Percentiles rank a stretch among this genome's conserved stretches.
Conservation (phyloP, 805 yeast species). For the Monosporozyma aquatica region DNA sequence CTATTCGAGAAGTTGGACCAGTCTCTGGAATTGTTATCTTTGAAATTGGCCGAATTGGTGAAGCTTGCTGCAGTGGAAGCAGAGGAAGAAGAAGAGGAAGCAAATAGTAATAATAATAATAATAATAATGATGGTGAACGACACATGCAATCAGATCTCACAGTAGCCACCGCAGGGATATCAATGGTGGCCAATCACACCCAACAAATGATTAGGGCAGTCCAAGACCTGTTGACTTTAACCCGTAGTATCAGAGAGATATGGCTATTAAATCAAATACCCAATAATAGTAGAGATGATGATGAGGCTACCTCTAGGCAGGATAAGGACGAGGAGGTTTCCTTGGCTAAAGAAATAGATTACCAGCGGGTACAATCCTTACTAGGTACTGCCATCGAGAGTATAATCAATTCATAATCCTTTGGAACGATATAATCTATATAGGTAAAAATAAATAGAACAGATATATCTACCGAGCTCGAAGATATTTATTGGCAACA, state of each 20-base stretch:
- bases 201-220: conserved; percentile 26
- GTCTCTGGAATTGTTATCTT: conserved; percentile 22
- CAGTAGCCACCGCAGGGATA: conserved; percentile 23
- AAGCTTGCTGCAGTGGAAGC: conserved; percentile 19
- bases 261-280: conserved; percentile 29
- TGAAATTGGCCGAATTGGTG: conserved; percentile 24
- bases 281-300: conserved; percentile 10
- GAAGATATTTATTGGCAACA: conserved; percentile 64
- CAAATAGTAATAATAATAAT: conserved; percentile 7
- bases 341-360: conserved; percentile 5
- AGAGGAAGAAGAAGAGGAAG: conserved; percentile 10
- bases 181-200: conserved; percentile 25
- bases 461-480: no score
- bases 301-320: no score
- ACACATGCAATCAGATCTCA: conserved; percentile 13
- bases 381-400: conserved; percentile 18
- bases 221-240: conserved; percentile 28
- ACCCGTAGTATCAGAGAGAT: conserved; percentile 29
- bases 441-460: no score
- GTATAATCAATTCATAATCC: conserved; percentile 6
- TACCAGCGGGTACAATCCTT: conserved; percentile 14
- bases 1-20: conserved; percentile 26
- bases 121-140: no score
- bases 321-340: no score
- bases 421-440: no score